Conservation (phyloP, 2,329 filamentous ascomycete species). For the Penicillium crustosum region DNA sequence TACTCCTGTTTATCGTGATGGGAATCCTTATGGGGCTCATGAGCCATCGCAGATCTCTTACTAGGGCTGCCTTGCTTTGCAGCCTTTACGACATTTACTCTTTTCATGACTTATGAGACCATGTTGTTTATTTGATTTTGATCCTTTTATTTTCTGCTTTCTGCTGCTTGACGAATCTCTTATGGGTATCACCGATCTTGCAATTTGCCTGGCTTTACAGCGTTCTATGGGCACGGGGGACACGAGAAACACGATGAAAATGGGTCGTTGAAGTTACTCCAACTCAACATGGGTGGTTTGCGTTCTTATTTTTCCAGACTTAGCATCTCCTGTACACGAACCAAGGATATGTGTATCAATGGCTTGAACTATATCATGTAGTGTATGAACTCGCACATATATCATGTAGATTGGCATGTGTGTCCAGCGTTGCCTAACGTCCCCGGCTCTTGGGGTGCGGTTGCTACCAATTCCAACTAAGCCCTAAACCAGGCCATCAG, state of each 20-base stretch:
- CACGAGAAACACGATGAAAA: neutral
- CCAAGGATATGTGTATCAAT: neutral
- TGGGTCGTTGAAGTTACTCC: neutral
- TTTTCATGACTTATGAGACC: conserved; percentile 15
- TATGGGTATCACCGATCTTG: neutral
- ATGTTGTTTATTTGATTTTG: neutral
- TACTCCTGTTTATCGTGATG: conserved; percentile 15
- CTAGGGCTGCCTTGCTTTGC: conserved; percentile 7
- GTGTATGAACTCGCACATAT: neutral
- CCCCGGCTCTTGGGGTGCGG: too few relatives aligned
- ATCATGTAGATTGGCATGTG: neutral
- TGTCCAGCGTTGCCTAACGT: too few relatives aligned
- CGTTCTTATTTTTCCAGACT: neutral
- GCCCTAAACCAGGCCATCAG: too few relatives aligned
- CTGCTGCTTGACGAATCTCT: neutral
- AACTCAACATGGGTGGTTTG: neutral
- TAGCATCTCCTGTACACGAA: neutral
- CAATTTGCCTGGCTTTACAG: neutral
- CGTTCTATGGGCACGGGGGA: neutral
- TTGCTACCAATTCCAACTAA: too few relatives aligned
- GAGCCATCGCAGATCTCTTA: conserved; percentile 19
- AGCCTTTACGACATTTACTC: neutral
- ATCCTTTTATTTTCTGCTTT: neutral
- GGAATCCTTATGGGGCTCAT: conserved; percentile 17
- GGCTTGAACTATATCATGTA: neutral